Conservation (phyloP, 176 grass and related monocot genomes). For the Carex parvula region DNA sequence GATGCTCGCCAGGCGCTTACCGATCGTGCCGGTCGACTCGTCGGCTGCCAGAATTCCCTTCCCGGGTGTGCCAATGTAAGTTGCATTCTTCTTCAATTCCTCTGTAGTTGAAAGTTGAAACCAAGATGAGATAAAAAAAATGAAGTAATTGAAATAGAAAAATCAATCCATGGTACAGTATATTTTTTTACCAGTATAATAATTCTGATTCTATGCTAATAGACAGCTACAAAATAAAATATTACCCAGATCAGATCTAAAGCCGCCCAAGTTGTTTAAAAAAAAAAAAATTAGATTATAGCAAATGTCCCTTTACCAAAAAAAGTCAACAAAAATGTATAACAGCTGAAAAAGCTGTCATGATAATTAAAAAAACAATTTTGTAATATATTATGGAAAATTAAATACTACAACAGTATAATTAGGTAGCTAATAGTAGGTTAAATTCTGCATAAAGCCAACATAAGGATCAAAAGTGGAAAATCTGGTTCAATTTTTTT, state of each 20-base stretch:
- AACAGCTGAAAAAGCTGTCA: not conserved
- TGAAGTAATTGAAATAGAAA: not conserved
- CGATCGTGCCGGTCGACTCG: conserved; percentile 71
- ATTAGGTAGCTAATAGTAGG: no score
- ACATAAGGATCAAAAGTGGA: no score
- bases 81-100: conserved; percentile 25
- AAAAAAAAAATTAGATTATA: not conserved
- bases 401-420: no score
- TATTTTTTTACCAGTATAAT: not conserved
- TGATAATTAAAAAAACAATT: not conserved
- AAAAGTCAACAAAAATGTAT: not conserved
- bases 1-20: conserved; percentile 63
- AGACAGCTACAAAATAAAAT: not conserved
- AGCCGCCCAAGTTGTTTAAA: not conserved
- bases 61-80: conserved; percentile 37
- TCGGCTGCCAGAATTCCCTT: conserved; percentile 72
- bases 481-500: no score
- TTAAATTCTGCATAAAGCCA: no score
- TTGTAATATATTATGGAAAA: not conserved
- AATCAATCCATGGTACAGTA: not conserved
- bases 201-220: not conserved
- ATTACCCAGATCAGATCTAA: no score
- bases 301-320: not conserved
- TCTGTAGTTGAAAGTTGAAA: not conserved
- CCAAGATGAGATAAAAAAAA: not conserved